These are phyloP conservation scores for Chalciporus pseudorubinellus DNA, from an alignment of 768 basidiomycete genomes.

Conservation along the genomic window DNA sequence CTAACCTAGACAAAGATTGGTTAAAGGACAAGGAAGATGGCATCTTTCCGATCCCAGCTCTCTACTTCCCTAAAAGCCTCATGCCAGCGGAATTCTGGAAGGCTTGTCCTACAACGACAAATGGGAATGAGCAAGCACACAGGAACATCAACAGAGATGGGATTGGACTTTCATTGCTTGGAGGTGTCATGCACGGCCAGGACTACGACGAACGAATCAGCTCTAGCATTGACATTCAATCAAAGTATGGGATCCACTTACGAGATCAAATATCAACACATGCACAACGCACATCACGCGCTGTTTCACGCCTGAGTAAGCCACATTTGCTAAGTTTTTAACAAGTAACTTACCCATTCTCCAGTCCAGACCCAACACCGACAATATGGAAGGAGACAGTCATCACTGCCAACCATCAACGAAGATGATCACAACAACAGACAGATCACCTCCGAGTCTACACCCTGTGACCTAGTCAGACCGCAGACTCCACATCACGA, in stretches of 20 bases:
- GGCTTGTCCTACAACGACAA: constrained; percentile 5
- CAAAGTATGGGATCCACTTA: not conserved
- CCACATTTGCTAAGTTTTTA: too few species aligned
- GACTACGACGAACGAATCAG: not conserved
- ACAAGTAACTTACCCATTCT: too few species aligned
- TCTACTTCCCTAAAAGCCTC: constrained; percentile 1
- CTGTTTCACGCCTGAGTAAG: too few species aligned
- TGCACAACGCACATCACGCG: not conserved
- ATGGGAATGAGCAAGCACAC: constrained; percentile 4
- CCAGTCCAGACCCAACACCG: too few species aligned
- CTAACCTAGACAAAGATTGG: constrained; percentile 3
- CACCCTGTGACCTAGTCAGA: too few species aligned
- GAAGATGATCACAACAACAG: too few species aligned
- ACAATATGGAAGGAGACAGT: too few species aligned
- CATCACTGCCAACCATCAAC: too few species aligned
- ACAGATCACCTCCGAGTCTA: too few species aligned
- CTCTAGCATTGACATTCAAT: not conserved
- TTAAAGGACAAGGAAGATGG: constrained; percentile 3
- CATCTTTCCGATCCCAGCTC: not conserved
- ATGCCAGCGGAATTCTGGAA: constrained; percentile 6
- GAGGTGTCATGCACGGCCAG: constrained; percentile 1
- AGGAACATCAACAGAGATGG: not conserved
- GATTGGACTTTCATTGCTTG: not conserved
- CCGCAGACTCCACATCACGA: too few species aligned
- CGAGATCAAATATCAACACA: not conserved